Evolutionary conservation across 2,329 filamentous ascomycete genomes (phyloP).

Genomic region (Fusarium lateritium): DNA sequence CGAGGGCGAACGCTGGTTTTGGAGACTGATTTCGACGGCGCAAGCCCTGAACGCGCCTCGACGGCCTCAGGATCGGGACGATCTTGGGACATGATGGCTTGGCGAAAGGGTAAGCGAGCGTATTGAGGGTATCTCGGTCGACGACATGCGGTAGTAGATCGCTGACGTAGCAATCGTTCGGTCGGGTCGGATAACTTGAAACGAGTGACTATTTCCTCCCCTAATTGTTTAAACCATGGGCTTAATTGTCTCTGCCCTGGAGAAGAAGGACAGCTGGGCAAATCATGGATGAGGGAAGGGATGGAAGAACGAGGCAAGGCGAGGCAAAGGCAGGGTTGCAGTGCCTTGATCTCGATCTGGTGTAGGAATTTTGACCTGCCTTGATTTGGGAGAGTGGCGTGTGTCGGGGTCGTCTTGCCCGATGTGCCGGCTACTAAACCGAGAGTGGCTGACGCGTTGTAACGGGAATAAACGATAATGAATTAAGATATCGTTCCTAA

Average conservation of each 20-base stretch:
- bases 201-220: slow-evolving; percentile 35
- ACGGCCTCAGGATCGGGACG: slow-evolving; percentile 9
- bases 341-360: slow-evolving; percentile 33
- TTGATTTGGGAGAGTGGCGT: slow-evolving; percentile 35
- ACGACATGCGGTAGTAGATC: slow-evolving; percentile 22
- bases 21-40: slow-evolving; percentile 18
- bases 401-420: slow-evolving; percentile 33
- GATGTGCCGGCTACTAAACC: slow-evolving; percentile 15
- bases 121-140: slow-evolving; percentile 29
- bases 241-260: slow-evolving; percentile 22
- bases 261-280: slow-evolving; percentile 9
- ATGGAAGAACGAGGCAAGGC: slow-evolving; percentile 2
- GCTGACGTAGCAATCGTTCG: slow-evolving; percentile 19
- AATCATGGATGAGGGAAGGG: slow-evolving; percentile 32
- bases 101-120: slow-evolving; percentile 38
- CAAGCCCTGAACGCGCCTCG: slow-evolving; percentile 27
- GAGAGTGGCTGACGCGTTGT: slow-evolving; percentile 21
- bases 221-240: slow-evolving; percentile 26
- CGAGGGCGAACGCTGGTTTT: slow-evolving; percentile 27
- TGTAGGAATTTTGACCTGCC: slow-evolving; percentile 36
- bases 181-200: slow-evolving; percentile 19
- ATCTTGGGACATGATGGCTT: slow-evolving; percentile 40
- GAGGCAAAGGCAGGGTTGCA: slow-evolving; percentile 4
- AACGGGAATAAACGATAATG: slow-evolving; percentile 12
- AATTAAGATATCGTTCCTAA: not conserved